Evolutionary conservation across 164 flowering plant species (phyloP), one percentile per base, ranked within the genome.

Genomic region (Houttuynia cordata): DNA sequence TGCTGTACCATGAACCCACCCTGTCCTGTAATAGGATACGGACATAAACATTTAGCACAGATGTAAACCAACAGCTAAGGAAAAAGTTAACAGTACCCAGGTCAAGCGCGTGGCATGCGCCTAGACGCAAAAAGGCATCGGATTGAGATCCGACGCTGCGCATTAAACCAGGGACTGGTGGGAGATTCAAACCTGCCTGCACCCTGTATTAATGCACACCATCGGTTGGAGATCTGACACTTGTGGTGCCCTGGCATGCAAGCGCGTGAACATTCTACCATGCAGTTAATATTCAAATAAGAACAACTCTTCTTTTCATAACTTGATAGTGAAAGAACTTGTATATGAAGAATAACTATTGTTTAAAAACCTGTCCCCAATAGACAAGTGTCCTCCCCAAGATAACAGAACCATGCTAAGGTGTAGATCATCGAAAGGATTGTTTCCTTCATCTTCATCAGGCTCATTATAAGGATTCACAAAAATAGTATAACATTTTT

Each of bases 1-100:
- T 88, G 80, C 99, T 88, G 70, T 70, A 93, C 99, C 99, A 90
- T 34, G 96, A 81, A 14, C 97, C 96, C 60, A 88, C 69, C 76
- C 83, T 86, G 25, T 83, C 96, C 99, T 89, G 83, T 56, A 75
- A 72, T 21, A 23, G 23, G 50, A 24, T 15, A 41, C 13, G 14
- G 37, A 23, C 23, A 13, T 17, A 24, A 22, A 14, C 24, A 22
- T 24, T 23, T 14, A 24, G 24, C 18, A 53, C n/a, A 53, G 21
- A 8, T 14, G 3, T 10, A 51, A 10, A 20, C 8, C 20, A 51
- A 7, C 53, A 7, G 6, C n/a, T 51, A 10, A 18, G 17, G 17
- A 17, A 20, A 8, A 12, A 51, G 22, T 7, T 51, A 22, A 10
- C 4, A 21, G 12, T n/a, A 53, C 9, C 22, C 56, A n/a, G n/a